Evolutionary conservation across 1,139 yeast species (phyloP).

Genomic region (Scheffersomyces parashehatae): DNA sequence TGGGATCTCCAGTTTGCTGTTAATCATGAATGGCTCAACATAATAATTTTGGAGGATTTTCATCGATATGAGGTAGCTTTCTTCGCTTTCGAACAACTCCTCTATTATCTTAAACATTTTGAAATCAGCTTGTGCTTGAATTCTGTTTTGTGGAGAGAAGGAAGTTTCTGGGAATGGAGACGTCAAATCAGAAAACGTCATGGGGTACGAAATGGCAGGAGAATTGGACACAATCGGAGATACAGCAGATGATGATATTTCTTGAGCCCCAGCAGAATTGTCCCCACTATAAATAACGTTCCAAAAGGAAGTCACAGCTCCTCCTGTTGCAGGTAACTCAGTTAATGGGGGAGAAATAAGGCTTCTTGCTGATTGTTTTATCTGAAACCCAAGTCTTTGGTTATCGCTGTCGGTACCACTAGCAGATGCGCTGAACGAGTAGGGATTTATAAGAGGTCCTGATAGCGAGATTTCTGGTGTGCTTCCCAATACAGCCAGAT

Average conservation of each 20-base stretch:
- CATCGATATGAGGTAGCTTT: slow-evolving; percentile 43
- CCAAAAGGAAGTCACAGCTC: no score
- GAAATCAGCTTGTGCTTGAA: slow-evolving; percentile 10
- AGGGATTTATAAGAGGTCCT: no score
- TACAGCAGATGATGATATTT: background rate
- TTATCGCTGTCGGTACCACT: no score
- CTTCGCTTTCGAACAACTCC: slow-evolving; percentile 52
- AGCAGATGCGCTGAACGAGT: no score
- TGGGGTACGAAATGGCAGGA: slow-evolving; percentile 2
- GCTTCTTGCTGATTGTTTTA: no score
- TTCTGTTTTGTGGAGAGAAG: slow-evolving; percentile 11
- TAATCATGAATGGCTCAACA: slow-evolving; percentile 30
- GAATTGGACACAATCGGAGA: background rate
- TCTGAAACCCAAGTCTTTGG: no score
- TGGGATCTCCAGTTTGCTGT: slow-evolving; percentile 21
- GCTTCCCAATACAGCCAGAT: no score
- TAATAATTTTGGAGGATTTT: slow-evolving; percentile 39
- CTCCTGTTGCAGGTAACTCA: no score
- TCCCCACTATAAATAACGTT: no score
- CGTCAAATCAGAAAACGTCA: slow-evolving; percentile 5
- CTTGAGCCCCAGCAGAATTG: background rate
- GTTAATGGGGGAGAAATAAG: no score
- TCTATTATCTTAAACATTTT: slow-evolving; percentile 38
- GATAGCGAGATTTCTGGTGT: no score
- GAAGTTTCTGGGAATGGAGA: slow-evolving; percentile 14